Evolutionary conservation across 257 asterid genomes (phyloP).

Genomic region (Datura wrightii): DNA sequence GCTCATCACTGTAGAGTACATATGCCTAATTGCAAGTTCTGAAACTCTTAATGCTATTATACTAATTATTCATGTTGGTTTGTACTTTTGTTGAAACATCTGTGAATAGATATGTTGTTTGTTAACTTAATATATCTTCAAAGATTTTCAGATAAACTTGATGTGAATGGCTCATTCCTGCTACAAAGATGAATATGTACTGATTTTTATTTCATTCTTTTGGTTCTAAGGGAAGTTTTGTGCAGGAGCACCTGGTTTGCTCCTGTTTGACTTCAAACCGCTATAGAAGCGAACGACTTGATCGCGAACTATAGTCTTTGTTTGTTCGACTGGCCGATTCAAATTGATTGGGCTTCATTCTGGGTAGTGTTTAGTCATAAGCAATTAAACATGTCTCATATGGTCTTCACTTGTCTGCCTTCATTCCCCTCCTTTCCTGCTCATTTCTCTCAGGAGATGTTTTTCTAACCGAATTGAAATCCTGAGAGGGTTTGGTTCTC

Average conservation of each 20-base stretch:
- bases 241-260: background rate
- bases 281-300: no score
- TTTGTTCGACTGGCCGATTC: no score
- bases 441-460: no score
- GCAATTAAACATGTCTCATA: no score
- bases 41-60: background rate
- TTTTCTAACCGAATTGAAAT: no score
- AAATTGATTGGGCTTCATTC: no score
- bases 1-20: background rate
- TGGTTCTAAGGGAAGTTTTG: background rate
- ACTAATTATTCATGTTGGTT: background rate
- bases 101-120: background rate
- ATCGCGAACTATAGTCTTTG: no score
- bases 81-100: background rate
- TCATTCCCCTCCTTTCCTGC: no score
- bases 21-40: constrained; percentile 20
- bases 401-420: no score
- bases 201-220: background rate
- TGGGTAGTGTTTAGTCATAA: no score
- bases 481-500: no score
- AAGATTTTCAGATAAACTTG: background rate
- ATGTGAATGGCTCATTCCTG: background rate
- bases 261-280: no score
- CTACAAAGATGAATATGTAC: background rate
- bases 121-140: background rate